Evolutionary conservation across 1,284 basidiomycete genomes (phyloP), one percentile per base, ranked within the genome.

Genomic region (Schizophyllum commune): DNA sequence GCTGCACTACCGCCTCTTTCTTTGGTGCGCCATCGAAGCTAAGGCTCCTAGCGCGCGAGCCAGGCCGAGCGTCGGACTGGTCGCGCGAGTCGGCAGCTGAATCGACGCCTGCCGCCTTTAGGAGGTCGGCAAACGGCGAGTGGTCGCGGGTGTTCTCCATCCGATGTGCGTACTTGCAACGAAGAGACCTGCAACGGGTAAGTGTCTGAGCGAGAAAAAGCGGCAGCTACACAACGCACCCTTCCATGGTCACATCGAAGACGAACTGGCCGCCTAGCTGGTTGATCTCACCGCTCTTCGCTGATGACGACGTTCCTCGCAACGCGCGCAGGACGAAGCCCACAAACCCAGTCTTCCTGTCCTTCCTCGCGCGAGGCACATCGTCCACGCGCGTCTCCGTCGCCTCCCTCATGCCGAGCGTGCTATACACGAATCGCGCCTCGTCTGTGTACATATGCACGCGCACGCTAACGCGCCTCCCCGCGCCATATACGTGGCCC

Each of bases 241-340:
- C 69, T 62, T 88, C 85, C 85, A 86, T 56, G 90, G 89, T 22
- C 89, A 13, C 55, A 56, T 62, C 90, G 59, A 96, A 81, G 27
- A 96, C 82, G 69, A 96, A 95, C 74, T 96, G 94, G 22, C 94
- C 94, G 17, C 94, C 94, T 32, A 96, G 80, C 72, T 94, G 89
- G 58, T 78, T 73, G 55, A 84, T 75, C 68, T 93, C 88, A 0
- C 93, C 93, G 1, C 89, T 90, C 60, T 84, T 85, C 72, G 88
- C 86, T 83, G 85, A 88, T 9, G 94, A 77, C 0, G 91, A 90
- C 83, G 93, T 86, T 39, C 88, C 82, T 59, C 81, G 81, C 54
- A 91, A 68, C 7, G 87, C 86, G 63, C 88, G 83, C 64, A 82
- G 75, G 52, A 90, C 80, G 21, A 91, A 86, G 76, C 84, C 84